phyloP scores from a whole-genome alignment of 2,329 filamentous ascomycete genomes.

The Reticulascus tulasneorum region DNA sequence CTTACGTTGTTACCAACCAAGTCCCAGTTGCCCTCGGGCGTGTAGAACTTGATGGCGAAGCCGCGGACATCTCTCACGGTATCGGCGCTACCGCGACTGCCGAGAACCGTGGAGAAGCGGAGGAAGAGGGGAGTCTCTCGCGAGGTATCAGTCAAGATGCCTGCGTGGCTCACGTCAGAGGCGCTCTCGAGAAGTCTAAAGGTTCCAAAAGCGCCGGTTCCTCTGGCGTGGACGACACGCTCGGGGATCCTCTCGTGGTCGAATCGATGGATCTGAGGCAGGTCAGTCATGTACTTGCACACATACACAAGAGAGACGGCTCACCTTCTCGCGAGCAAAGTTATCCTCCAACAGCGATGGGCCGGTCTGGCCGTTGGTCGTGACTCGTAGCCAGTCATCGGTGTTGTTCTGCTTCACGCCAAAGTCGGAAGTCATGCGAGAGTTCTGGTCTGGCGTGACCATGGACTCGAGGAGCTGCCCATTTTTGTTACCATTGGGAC shows the following conservation, averaged over 20 bases:
- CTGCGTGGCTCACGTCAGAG: slow-evolving; percentile 59
- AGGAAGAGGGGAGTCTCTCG: slow-evolving; percentile 65
- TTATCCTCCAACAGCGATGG: slow-evolving; percentile 68
- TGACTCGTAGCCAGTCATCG: slow-evolving; percentile 73
- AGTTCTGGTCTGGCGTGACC: slow-evolving; percentile 53
- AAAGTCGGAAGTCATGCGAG: slow-evolving; percentile 70
- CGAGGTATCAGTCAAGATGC: slow-evolving; percentile 64
- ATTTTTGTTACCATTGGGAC: slow-evolving; percentile 48
- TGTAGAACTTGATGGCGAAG: slow-evolving; percentile 76
- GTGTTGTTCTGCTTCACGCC: slow-evolving; percentile 70
- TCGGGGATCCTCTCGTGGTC: slow-evolving; percentile 63
- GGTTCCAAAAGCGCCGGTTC: slow-evolving; percentile 54
- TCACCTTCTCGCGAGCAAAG: slow-evolving; percentile 68
- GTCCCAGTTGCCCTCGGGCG: slow-evolving; percentile 73
- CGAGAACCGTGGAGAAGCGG: slow-evolving; percentile 75
- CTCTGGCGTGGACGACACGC: slow-evolving; percentile 58
- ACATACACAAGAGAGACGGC: fast-evolving
- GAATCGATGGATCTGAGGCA: slow-evolving; percentile 62
- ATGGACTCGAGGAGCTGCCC: slow-evolving; percentile 57
- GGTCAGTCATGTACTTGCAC: slow-evolving; percentile 4
- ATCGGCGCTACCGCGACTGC: slow-evolving; percentile 71
- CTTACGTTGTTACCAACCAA: slow-evolving; percentile 62
- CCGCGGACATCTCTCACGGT: slow-evolving; percentile 78
- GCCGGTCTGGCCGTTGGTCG: slow-evolving; percentile 58
- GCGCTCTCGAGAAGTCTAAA: slow-evolving; percentile 45